phyloP scores from a whole-genome alignment of 345 rosid species.

The Eucalyptus pauciflora region DNA sequence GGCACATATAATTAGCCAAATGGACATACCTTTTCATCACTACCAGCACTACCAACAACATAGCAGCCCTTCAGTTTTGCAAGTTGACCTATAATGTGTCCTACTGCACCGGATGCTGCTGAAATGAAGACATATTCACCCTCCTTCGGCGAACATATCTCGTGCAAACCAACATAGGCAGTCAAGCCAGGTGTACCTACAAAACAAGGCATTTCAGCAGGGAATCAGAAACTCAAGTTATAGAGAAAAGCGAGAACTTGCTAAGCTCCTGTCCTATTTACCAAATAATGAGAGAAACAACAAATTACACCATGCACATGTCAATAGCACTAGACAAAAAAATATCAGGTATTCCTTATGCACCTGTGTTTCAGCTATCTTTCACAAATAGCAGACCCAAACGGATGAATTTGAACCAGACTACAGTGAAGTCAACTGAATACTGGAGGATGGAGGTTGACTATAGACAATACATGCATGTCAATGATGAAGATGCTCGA shows the following conservation, averaged over 20 bases:
- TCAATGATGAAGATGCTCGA: not conserved
- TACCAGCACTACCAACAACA: slow-evolving; percentile 6
- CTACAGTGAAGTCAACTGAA: not conserved
- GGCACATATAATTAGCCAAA: not conserved
- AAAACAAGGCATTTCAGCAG: not conserved
- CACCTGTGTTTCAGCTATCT: not conserved
- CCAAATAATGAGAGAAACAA: not conserved
- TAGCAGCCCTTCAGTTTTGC: slow-evolving; percentile 11
- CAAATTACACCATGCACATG: not conserved
- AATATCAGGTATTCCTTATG: not conserved
- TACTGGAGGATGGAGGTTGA: not conserved
- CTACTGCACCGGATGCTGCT: slow-evolving; percentile 1
- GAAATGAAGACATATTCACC: not conserved
- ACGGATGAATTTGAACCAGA: not conserved
- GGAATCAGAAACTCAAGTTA: not conserved
- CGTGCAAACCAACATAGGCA: not conserved
- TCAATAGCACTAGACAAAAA: not conserved
- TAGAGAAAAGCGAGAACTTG: not conserved
- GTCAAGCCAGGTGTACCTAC: not conserved
- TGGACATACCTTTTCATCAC: not conserved
- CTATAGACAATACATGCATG: not conserved
- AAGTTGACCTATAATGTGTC: slow-evolving; percentile 5
- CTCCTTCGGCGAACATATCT: not conserved
- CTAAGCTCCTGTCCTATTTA: not conserved
- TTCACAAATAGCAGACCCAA: not conserved